A percentile compares a stretch with the other conserved stretches of the same genome.
Conservation (phyloP, 768 basidiomycete species). For the Kwoniella bestiolae region DNA sequence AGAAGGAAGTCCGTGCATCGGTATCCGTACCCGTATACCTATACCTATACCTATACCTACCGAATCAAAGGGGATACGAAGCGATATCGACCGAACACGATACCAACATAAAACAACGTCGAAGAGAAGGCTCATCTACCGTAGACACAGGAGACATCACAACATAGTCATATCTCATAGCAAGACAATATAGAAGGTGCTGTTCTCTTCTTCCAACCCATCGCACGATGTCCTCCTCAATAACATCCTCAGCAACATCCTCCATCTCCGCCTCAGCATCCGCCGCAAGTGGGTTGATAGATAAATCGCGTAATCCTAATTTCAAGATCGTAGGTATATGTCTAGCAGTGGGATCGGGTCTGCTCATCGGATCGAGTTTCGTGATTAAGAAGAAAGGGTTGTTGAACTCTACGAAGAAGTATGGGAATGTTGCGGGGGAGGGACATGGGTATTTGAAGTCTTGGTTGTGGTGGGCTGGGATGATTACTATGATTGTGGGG, state of each 20-base stretch:
- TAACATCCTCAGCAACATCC: conserved; percentile 5
- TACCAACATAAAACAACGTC: too few species aligned
- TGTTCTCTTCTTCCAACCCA: background rate
- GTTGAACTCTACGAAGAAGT: conserved; percentile 60
- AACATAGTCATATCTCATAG: background rate
- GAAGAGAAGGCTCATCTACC: too few species aligned
- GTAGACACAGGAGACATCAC: too few species aligned
- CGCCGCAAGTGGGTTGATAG: conserved; percentile 27
- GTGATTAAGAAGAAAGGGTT: conserved; percentile 98
- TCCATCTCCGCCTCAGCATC: conserved; percentile 36
- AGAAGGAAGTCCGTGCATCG: background rate
- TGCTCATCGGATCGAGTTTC: conserved; percentile 86
- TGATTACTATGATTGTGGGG: conserved; percentile 93
- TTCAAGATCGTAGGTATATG: conserved; percentile 60
- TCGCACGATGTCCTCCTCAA: conserved; percentile 23
- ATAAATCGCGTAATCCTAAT: conserved; percentile 37
- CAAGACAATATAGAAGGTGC: background rate
- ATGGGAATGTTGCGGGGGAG: conserved; percentile 66
- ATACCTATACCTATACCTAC: too few species aligned
- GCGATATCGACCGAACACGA: background rate
- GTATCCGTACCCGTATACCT: background rate
- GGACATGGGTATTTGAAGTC: conserved; percentile 95
- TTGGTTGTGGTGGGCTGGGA: conserved; percentile 88
- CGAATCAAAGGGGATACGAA: background rate
- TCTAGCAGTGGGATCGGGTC: conserved; percentile 66